phyloP scores from a whole-genome alignment of 2,329 filamentous ascomycete species.

The Ceratocystis cubensis region DNA sequence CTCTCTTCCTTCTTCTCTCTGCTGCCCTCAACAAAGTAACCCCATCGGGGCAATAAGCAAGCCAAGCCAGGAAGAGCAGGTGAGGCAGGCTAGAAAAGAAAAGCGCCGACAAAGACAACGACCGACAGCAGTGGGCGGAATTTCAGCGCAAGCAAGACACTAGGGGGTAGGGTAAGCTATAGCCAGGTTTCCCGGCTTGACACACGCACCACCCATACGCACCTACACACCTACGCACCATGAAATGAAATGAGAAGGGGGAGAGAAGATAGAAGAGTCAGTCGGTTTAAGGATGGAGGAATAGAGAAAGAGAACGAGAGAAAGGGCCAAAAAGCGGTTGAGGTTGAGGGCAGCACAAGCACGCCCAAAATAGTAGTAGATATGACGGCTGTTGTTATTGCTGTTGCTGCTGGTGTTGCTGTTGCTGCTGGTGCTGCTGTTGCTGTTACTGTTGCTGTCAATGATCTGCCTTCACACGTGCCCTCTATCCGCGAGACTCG shows the following conservation, averaged over 20 bases:
- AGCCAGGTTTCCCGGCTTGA: no score
- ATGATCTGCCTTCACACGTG: no score
- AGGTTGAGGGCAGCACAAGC: background rate
- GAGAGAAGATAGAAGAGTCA: background rate
- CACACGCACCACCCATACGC: background rate
- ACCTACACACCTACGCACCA: background rate
- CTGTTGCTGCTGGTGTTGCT: no score
- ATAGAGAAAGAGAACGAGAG: background rate
- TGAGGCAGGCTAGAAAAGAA: background rate
- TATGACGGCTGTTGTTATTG: no score
- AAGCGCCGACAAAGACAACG: background rate
- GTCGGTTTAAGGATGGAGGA: background rate
- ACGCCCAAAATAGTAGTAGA: no score
- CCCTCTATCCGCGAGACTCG: background rate
- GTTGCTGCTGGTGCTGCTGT: no score
- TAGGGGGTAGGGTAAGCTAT: background rate
- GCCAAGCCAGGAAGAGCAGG: background rate
- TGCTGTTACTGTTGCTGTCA: no score
- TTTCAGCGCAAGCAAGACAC: background rate
- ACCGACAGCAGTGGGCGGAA: conserved; percentile 1
- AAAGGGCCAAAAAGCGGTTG: background rate
- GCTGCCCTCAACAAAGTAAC: background rate
- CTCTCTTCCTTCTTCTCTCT: background rate
- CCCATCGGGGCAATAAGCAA: background rate
- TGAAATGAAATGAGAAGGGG: background rate